Evolutionary conservation across 1,139 yeast species (phyloP), one percentile per base, ranked within the genome.

Genomic region (Suhomyces bribrorum): DNA sequence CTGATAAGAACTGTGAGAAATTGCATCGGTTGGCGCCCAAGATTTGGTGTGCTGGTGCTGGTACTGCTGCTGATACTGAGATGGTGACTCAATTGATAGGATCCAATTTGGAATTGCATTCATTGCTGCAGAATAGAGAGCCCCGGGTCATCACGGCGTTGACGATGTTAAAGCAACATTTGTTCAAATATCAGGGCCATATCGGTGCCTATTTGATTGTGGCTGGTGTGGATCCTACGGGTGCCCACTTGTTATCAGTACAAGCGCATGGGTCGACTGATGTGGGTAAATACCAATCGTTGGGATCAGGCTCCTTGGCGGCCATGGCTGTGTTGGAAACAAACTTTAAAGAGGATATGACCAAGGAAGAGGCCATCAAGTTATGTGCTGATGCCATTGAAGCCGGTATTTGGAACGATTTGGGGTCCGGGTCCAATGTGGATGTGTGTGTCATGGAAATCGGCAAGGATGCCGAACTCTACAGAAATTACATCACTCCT

Each of bases 41-140:
- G 59, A 92, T 92, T 57, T 92, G 98, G 98, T 92, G 97, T 79
- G 97, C 97, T 38, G 98, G 98, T 54, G 98, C 98, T 4, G 98
- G 98, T 62, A 92, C 98, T 14, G 98, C 98, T 31, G 98, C 98
- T n/a, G 98, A 92, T 61, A 92, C 97, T 8, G 97, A 92, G 61
- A 85, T 86, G 86, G 96, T 87, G 20, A 92, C 98, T 5, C 96
- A 88, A 63, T 75, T 92, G 59, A 89, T 89, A 53, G 81, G 90
- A 22, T 87, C 96, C 34, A 90, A 90, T 61, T 72, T 92, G 51
- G 98, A 92, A 64, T 71, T 92, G 49, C 98, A 90, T 64, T 74
- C 94, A 14, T 71, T 89, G 63, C 81, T 85, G 50, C 83, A 92
- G 36, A 81, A 81, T 48, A 81, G 97, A 52, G 79, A 82, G 50